A percentile compares a stretch with the other conserved stretches of the same genome.
Evolutionary conservation across 305 asterid genomes (phyloP).

Genomic region (Plantago lanceolata): DNA sequence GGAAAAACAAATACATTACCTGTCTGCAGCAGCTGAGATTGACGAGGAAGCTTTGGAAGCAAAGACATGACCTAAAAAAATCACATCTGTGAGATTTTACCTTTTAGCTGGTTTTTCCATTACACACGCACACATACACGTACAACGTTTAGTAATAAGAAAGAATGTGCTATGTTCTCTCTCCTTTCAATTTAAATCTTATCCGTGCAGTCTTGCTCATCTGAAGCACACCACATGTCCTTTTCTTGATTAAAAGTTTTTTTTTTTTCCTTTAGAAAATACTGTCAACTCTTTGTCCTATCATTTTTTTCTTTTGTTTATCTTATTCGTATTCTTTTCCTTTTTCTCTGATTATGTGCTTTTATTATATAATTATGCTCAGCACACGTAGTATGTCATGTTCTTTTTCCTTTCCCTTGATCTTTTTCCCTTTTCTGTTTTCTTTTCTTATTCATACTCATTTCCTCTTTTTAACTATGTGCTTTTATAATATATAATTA

Average conservation of each 20-base stretch:
- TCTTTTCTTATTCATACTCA: neutral
- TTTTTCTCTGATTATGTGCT: neutral
- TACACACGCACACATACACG: neutral
- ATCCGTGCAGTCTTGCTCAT: neutral
- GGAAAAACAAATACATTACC: slow-evolving; percentile 39
- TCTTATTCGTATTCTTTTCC: neutral
- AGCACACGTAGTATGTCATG: neutral
- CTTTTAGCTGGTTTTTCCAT: neutral
- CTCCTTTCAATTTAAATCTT: neutral
- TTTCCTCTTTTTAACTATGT: neutral
- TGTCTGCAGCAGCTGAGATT: slow-evolving; percentile 90
- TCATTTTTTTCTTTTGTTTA: neutral
- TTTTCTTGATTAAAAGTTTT: too few species aligned
- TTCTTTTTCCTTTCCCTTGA: neutral
- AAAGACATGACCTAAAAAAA: slow-evolving; percentile 72
- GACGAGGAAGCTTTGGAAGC: slow-evolving; percentile 91
- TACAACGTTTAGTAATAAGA: neutral
- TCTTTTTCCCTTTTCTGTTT: too few species aligned
- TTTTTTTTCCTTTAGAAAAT: too few species aligned
- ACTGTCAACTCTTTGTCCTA: neutral
- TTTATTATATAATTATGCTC: neutral
- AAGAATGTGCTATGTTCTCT: neutral
- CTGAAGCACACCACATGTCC: neutral
- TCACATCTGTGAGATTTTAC: slow-evolving; percentile 19
- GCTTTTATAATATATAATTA: too few species aligned